Evolutionary conservation across 2,329 filamentous ascomycete genomes (phyloP).

Genomic region (Ophiosphaerella korrae): DNA sequence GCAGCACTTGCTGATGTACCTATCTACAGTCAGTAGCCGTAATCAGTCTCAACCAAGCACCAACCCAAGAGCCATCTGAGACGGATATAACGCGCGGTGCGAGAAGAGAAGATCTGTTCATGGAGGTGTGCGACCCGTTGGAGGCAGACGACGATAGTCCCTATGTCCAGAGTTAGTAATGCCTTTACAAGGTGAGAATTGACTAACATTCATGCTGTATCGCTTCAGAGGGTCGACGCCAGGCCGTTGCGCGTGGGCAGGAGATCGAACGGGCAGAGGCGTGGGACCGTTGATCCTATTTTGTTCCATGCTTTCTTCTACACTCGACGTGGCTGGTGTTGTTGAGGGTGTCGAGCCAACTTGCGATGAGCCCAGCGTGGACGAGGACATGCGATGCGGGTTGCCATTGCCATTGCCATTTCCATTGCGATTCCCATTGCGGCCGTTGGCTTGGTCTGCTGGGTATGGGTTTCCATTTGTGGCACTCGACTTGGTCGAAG

Average conservation of each 20-base stretch:
- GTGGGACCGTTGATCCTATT: conserved; percentile 57
- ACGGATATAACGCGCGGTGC: conserved; percentile 81
- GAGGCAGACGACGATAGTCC: conserved; percentile 60
- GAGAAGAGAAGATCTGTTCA: conserved; percentile 72
- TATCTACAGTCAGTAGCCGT: conserved; percentile 46
- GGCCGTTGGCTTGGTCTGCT: conserved; percentile 22
- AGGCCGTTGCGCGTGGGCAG: conserved; percentile 49
- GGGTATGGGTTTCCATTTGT: conserved; percentile 15
- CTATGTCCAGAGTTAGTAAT: conserved; percentile 21
- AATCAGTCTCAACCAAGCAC: conserved; percentile 32
- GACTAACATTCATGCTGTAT: conserved; percentile 56
- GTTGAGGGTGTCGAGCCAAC: conserved; percentile 70
- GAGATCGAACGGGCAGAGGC: conserved; percentile 43
- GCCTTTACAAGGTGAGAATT: not conserved
- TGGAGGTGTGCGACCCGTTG: conserved; percentile 55
- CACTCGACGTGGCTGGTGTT: conserved; percentile 70
- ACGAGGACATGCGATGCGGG: conserved; percentile 62
- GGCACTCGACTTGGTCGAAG: conserved; percentile 64
- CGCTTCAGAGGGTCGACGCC: conserved; percentile 55
- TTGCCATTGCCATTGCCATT: conserved; percentile 50
- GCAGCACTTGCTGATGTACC: conserved; percentile 90
- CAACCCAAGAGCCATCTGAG: conserved; percentile 82
- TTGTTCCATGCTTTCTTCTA: conserved; percentile 69
- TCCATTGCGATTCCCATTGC: conserved; percentile 25
- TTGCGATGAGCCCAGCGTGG: conserved; percentile 62